Percentiles rank a stretch among this genome's conserved stretches.
Evolutionary conservation across 139 green algal species (phyloP).

Genomic region (Chlorokybus atmophyticus): DNA sequence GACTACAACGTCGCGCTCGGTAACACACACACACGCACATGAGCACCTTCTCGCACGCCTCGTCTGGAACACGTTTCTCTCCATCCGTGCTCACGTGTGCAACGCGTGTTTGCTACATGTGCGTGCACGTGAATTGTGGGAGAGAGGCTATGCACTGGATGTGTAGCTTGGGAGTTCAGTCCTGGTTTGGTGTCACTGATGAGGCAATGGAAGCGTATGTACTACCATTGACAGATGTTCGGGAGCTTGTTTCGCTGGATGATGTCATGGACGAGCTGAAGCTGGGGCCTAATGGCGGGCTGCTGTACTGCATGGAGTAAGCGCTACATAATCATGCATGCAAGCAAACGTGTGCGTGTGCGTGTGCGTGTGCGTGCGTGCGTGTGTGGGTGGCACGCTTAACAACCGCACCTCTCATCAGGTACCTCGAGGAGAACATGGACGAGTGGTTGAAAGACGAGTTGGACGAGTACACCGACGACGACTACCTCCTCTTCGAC

Average conservation of each 20-base stretch:
- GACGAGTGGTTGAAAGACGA: constrained; percentile 83
- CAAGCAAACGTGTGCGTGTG: too few relatives aligned
- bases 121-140: too few relatives aligned
- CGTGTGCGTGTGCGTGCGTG: too few relatives aligned
- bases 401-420: constrained; percentile 1
- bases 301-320: constrained; percentile 97
- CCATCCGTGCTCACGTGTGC: background rate
- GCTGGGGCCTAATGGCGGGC: constrained; percentile 86
- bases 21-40: background rate
- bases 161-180: background rate
- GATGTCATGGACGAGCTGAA: constrained; percentile 92
- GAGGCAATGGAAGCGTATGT: too few relatives aligned
- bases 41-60: background rate
- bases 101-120: background rate
- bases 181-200: too few relatives aligned
- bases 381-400: background rate
- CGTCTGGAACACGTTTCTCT: background rate
- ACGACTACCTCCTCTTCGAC: constrained; percentile 76
- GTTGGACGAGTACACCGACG: constrained; percentile 72
- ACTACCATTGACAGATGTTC: too few relatives aligned
- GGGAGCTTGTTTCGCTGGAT: constrained; percentile 48
- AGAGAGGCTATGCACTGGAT: background rate
- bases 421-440: constrained; percentile 79
- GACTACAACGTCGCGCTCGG: constrained; percentile 67
- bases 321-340: too few relatives aligned